These are phyloP conservation scores for Cudoniella acicularis DNA, from an alignment of 495 filamentous ascomycete genomes.

Conservation along the genomic window DNA sequence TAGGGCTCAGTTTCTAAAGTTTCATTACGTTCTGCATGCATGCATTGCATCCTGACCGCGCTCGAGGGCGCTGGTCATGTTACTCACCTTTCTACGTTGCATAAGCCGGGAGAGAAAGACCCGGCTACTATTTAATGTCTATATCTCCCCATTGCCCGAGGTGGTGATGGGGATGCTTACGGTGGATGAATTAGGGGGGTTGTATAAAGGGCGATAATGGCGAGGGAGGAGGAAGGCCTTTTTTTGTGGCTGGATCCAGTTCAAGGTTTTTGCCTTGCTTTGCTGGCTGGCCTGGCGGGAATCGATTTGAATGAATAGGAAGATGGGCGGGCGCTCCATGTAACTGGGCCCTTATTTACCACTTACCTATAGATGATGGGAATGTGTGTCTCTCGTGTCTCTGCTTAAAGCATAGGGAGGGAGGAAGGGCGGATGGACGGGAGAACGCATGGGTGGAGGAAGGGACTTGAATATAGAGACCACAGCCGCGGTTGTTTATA, in stretches of 20 bases:
- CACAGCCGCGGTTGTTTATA: neutral
- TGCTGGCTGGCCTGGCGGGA: neutral
- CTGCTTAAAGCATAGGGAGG: neutral
- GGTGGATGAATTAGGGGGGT: neutral
- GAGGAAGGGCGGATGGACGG: neutral
- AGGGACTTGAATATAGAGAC: neutral
- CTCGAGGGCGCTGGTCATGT: constrained; percentile 8
- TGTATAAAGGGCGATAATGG: neutral
- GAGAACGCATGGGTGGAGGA: too few species aligned
- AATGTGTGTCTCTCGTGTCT: neutral
- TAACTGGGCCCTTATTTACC: too few species aligned
- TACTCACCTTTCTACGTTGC: constrained; percentile 3
- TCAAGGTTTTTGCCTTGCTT: neutral
- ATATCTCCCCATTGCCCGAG: constrained; percentile 9
- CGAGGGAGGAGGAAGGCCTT: neutral
- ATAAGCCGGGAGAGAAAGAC: neutral
- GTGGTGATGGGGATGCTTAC: neutral
- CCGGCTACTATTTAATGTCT: constrained; percentile 20
- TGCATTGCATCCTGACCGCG: constrained; percentile 2
- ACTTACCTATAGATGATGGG: neutral
- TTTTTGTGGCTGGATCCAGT: neutral
- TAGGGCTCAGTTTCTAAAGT: constrained; percentile 3
- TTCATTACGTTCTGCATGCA: constrained; percentile 7
- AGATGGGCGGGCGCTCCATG: too few species aligned
- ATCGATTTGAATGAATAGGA: too few species aligned